These are phyloP conservation scores for Aureobasidium mangrovei DNA, from an alignment of 2,329 filamentous ascomycete species.

Conservation along the genomic window DNA sequence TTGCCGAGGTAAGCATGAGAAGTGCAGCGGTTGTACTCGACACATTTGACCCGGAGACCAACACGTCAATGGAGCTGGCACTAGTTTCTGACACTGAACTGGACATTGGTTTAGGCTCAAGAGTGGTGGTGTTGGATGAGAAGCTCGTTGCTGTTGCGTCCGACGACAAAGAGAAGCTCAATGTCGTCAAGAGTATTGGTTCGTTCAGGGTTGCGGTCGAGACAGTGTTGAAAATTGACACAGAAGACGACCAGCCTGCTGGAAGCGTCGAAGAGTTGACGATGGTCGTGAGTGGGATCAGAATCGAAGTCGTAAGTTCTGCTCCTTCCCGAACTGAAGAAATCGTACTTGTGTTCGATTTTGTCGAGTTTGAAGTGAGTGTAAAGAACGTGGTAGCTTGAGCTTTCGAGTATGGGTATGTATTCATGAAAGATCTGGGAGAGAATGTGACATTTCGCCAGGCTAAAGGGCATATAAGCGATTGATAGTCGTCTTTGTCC, in stretches of 20 bases:
- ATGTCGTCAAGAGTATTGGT: background rate
- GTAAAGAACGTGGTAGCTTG: background rate
- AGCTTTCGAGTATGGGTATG: background rate
- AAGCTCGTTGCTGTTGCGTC: background rate
- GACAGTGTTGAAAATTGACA: background rate
- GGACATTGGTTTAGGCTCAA: background rate
- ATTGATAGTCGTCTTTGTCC: background rate
- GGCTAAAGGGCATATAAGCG: slow-evolving; percentile 8
- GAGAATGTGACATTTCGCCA: background rate
- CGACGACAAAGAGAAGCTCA: slow-evolving; percentile 10
- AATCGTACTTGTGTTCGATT: background rate
- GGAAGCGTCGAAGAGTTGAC: background rate
- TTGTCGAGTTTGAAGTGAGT: background rate
- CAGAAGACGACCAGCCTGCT: background rate
- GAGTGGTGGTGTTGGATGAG: background rate
- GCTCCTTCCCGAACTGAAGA: background rate
- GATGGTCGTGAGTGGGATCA: background rate
- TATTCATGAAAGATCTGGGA: background rate
- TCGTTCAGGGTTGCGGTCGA: slow-evolving; percentile 1
- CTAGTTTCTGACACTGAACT: background rate
- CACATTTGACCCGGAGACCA: background rate
- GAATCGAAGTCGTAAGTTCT: background rate
- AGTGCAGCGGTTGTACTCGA: slow-evolving; percentile 2
- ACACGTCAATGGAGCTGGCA: background rate
- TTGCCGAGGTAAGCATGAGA: background rate